These are phyloP conservation scores for Panus rudis DNA, from an alignment of 768 basidiomycete species.

Conservation along the genomic window DNA sequence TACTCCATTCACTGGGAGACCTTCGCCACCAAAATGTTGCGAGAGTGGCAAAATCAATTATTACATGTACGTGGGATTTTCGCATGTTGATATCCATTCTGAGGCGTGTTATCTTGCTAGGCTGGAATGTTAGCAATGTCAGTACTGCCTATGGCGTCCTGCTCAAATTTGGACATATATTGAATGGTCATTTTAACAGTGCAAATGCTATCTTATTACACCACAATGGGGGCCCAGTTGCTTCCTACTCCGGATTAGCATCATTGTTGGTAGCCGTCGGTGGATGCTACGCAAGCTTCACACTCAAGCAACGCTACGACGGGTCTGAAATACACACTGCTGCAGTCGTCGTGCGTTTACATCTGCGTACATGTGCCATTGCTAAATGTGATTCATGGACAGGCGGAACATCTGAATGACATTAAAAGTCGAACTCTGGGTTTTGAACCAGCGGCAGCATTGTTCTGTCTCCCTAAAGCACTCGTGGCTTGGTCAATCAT, in stretches of 20 bases:
- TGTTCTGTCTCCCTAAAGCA: conserved; percentile 12
- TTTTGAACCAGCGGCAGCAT: conserved; percentile 8
- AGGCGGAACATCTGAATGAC: conserved; percentile 8
- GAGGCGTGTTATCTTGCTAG: background rate
- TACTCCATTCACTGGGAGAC: conserved; percentile 19
- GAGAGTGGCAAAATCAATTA: conserved; percentile 15
- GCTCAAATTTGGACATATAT: too few species aligned
- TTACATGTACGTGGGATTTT: conserved; percentile 6
- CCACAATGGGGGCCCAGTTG: background rate
- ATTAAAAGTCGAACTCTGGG: conserved; percentile 8
- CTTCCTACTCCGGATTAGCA: conserved; percentile 4
- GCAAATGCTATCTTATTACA: conserved; percentile 2
- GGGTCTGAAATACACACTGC: conserved; percentile 8
- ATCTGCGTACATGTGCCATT: too few species aligned
- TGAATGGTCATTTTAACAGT: background rate
- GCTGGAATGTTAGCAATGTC: background rate
- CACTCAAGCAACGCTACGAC: conserved; percentile 9
- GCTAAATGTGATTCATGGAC: too few species aligned
- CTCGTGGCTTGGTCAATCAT: conserved; percentile 13
- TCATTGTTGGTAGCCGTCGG: conserved; percentile 6
- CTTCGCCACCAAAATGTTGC: conserved; percentile 9
- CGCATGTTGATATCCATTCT: background rate
- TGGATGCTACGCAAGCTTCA: conserved; percentile 4
- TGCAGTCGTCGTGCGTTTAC: too few species aligned
- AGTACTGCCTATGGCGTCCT: background rate